Percentiles rank a stretch among this genome's conserved stretches.
These are phyloP conservation scores for Golubevia sp. DNA, from an alignment of 1,284 basidiomycete species.

Conservation along the genomic window DNA sequence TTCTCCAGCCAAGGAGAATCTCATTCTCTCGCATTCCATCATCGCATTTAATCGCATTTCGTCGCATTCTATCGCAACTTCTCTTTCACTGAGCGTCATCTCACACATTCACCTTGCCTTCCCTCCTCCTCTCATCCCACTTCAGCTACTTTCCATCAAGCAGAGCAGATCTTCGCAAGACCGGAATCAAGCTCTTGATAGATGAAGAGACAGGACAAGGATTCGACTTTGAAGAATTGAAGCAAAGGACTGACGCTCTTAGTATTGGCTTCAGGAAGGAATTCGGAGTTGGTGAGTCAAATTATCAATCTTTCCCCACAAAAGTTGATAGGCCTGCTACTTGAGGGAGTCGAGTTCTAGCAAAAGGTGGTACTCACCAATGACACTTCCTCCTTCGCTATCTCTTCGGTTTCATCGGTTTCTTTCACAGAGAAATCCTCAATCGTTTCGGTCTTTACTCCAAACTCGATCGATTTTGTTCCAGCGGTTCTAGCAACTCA, in stretches of 20 bases:
- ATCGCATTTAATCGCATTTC: no score
- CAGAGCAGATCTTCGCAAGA: conserved; percentile 34
- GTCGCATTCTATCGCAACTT: no score
- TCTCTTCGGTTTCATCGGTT: conserved; percentile 12
- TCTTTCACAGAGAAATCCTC: conserved; percentile 18
- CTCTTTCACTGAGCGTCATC: no score
- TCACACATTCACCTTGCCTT: no score
- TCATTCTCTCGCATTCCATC: no score
- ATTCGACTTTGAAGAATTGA: conserved; percentile 33
- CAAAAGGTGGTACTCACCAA: no score
- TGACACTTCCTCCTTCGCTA: no score
- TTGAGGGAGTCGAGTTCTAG: no score
- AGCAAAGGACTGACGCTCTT: conserved; percentile 28
- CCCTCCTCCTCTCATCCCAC: background rate
- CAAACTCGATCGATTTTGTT: conserved; percentile 40
- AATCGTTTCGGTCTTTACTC: conserved; percentile 25
- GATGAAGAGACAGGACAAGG: conserved; percentile 35
- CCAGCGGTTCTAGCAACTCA: conserved; percentile 34
- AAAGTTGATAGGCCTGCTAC: no score
- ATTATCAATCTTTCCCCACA: no score
- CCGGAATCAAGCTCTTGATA: conserved; percentile 29
- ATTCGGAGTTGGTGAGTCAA: background rate
- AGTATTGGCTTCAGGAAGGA: conserved; percentile 13
- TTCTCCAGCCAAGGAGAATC: no score
- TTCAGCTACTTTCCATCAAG: conserved; percentile 26